phyloP scores from a whole-genome alignment of 495 filamentous ascomycete genomes.

The Penicillium fimorum region DNA sequence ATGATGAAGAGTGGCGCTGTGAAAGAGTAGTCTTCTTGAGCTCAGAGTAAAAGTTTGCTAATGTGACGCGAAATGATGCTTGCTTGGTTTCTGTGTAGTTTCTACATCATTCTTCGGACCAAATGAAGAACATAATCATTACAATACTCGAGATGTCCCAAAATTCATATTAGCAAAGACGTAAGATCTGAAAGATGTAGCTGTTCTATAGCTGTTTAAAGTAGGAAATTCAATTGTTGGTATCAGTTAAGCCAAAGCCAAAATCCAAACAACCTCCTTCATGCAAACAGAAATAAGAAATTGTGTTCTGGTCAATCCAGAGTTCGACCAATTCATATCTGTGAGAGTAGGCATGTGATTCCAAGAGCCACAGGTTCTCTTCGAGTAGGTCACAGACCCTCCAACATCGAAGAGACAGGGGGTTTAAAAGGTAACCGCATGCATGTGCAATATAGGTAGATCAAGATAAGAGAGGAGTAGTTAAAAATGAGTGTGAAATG shows the following conservation, averaged over 20 bases:
- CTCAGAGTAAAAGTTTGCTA: background rate
- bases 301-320: conserved; percentile 12
- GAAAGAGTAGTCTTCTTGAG: conserved; percentile 8
- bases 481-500: conserved; percentile 9
- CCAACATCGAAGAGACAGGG: conserved; percentile 5
- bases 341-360: conserved; percentile 3
- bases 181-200: background rate
- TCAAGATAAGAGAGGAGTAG: conserved; percentile 14
- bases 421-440: conserved; percentile 14
- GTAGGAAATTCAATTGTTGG: conserved; percentile 26
- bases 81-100: background rate
- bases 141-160: background rate
- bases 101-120: background rate
- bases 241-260: conserved; percentile 26
- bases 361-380: background rate
- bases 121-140: background rate
- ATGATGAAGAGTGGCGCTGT: conserved; percentile 36
- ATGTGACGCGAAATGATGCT: background rate
- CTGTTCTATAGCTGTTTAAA: background rate
- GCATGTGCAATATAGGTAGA: conserved; percentile 21
- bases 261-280: conserved; percentile 19
- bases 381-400: conserved; percentile 13
- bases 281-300: conserved; percentile 21
- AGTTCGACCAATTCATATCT: conserved; percentile 9
- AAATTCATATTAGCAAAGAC: background rate